Conservation (phyloP, 108 stramenopile species). For the Ochromonas danica region DNA sequence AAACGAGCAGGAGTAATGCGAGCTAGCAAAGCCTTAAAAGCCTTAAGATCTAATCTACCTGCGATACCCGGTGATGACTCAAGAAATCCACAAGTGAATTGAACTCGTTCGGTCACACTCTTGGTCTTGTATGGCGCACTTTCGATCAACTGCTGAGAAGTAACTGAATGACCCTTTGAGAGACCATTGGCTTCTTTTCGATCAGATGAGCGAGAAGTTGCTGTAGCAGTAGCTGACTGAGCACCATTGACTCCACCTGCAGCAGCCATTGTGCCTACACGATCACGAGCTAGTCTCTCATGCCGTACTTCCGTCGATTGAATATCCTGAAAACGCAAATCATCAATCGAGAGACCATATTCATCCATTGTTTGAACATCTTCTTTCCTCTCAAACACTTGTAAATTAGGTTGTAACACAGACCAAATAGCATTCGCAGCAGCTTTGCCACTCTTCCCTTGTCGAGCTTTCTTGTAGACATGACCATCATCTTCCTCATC, state of each 20-base stretch:
- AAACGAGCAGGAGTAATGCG: background rate
- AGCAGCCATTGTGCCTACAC: too few relatives aligned
- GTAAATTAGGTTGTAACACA: background rate
- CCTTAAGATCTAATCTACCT: conserved; percentile 28
- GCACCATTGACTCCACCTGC: too few relatives aligned
- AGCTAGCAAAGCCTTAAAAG: background rate
- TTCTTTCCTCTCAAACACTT: conserved; percentile 9
- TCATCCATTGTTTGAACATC: conserved; percentile 12
- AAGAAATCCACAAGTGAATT: conserved; percentile 31
- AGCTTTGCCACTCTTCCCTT: background rate
- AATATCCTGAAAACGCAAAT: conserved; percentile 24
- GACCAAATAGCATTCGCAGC: background rate
- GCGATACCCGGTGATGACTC: background rate
- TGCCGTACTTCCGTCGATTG: conserved; percentile 19
- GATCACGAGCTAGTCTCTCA: too few relatives aligned
- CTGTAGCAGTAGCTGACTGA: too few relatives aligned
- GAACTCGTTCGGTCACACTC: background rate
- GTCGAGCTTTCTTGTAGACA: too few relatives aligned
- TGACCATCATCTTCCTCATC: conserved; percentile 11
- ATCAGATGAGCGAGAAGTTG: too few relatives aligned
- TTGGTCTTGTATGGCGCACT: too few relatives aligned
- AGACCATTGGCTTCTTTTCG: too few relatives aligned
- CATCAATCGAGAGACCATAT: conserved; percentile 21
- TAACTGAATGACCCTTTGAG: too few relatives aligned
- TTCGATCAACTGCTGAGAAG: too few relatives aligned